Evolutionary conservation across 2,329 filamentous ascomycete genomes (phyloP).

Genomic region (Periconia macrospinosa): DNA sequence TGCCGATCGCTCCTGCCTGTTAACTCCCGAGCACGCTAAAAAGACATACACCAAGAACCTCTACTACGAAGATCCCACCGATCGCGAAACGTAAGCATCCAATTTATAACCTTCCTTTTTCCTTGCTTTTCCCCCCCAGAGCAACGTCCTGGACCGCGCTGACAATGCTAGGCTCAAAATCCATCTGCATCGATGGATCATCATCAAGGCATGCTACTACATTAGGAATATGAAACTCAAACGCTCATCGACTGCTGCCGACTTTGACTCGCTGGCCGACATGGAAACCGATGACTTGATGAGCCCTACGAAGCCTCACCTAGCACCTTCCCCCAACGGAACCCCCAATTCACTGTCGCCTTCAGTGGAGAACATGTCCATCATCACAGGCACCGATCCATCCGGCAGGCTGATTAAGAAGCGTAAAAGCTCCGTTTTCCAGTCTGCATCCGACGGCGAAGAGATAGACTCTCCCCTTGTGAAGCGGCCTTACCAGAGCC

Average conservation of each 20-base stretch:
- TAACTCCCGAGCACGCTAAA: slow-evolving; percentile 35
- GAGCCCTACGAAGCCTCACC: slow-evolving; percentile 12
- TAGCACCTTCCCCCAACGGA: slow-evolving; percentile 32
- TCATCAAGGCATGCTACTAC: slow-evolving; percentile 44
- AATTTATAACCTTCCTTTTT: background rate
- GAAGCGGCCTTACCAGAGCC: slow-evolving; percentile 30
- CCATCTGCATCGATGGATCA: slow-evolving; percentile 42
- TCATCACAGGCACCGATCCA: slow-evolving; percentile 20
- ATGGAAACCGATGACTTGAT: slow-evolving; percentile 28
- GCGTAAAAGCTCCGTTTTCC: slow-evolving; percentile 36
- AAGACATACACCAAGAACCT: slow-evolving; percentile 40
- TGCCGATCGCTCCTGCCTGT: slow-evolving; percentile 35
- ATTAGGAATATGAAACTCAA: slow-evolving; percentile 43
- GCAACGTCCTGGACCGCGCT: background rate
- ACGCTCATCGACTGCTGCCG: slow-evolving; percentile 31
- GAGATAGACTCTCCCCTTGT: slow-evolving; percentile 24
- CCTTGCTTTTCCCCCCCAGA: background rate
- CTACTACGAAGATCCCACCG: slow-evolving; percentile 34
- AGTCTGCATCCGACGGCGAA: slow-evolving; percentile 35
- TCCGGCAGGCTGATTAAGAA: slow-evolving; percentile 30
- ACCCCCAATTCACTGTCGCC: slow-evolving; percentile 33
- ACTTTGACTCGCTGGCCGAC: slow-evolving; percentile 34
- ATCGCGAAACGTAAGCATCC: slow-evolving; percentile 33
- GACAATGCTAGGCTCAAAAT: slow-evolving; percentile 32
- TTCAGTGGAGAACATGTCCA: slow-evolving; percentile 16